phyloP scores from a whole-genome alignment of 768 basidiomycete species.

The Russula emetica region DNA sequence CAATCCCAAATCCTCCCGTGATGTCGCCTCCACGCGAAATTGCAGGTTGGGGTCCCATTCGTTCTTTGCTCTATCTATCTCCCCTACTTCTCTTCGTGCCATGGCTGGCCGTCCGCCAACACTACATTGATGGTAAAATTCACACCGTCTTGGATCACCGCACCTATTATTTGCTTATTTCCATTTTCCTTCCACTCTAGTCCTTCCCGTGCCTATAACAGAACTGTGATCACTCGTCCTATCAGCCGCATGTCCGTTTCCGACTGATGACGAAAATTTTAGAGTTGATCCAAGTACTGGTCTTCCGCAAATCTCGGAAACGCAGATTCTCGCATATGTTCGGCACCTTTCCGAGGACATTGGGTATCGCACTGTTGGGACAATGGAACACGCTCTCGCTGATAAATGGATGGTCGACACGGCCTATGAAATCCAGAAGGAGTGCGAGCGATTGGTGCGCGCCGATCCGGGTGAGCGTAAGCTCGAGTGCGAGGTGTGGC shows the following conservation, averaged over 20 bases:
- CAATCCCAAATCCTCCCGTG: not conserved
- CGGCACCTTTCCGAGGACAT: constrained; percentile 77
- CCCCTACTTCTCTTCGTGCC: constrained; percentile 51
- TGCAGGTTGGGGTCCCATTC: constrained; percentile 49
- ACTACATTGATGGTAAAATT: constrained; percentile 24
- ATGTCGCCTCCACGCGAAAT: not conserved
- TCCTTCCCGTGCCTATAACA: constrained; percentile 25
- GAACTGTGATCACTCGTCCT: constrained; percentile 21
- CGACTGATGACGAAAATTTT: not conserved
- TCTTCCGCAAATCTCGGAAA: constrained; percentile 68
- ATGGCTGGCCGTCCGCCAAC: constrained; percentile 42
- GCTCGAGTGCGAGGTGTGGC: constrained; percentile 89
- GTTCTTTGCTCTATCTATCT: constrained; percentile 50
- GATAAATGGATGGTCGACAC: constrained; percentile 77
- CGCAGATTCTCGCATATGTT: constrained; percentile 57
- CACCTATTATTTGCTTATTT: not conserved
- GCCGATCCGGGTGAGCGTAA: constrained; percentile 41
- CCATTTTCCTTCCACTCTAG: constrained; percentile 7
- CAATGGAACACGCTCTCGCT: constrained; percentile 78
- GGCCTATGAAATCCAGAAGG: constrained; percentile 53
- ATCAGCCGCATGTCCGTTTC: not conserved
- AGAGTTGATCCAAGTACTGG: constrained; percentile 47
- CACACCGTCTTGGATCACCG: not conserved
- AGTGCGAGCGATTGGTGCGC: constrained; percentile 52
- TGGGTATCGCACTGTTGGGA: constrained; percentile 89